These are phyloP conservation scores for Phyllosticta citriasiana DNA, from an alignment of 2,329 filamentous ascomycete genomes.

Conservation along the genomic window DNA sequence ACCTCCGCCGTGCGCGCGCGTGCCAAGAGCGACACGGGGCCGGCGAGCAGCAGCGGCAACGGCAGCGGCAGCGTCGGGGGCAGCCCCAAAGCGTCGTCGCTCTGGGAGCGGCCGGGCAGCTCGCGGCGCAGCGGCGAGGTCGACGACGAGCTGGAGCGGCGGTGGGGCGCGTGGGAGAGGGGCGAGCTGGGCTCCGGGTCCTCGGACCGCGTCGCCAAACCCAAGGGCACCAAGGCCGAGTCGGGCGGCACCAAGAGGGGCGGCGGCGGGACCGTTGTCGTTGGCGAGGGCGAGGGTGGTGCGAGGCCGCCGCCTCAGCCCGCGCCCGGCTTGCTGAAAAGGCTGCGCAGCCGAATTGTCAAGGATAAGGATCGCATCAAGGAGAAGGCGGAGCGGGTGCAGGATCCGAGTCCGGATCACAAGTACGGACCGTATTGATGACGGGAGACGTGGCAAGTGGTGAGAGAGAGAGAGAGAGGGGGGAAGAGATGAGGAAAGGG, in stretches of 20 bases:
- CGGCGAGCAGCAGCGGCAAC: no score
- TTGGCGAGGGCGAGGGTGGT: neutral
- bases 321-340: neutral
- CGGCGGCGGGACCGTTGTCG: neutral
- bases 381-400: neutral
- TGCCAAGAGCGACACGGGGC: neutral
- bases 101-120: neutral
- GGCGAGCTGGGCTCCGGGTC: neutral
- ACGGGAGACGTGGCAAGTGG: neutral
- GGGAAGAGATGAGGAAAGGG: no score
- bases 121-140: neutral
- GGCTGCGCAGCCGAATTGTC: neutral
- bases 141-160: neutral
- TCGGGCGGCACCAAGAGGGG: neutral
- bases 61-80: no score
- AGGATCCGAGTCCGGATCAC: neutral
- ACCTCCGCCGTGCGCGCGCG: neutral
- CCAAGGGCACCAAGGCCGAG: neutral
- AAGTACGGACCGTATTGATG: neutral
- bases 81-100: neutral
- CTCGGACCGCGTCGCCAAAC: neutral
- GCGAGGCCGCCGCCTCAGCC: neutral
- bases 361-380: neutral
- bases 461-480: no score
- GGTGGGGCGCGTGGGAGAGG: neutral